Conservation (phyloP, 2,329 filamentous ascomycete species). For the Sclerotinia trifoliorum region DNA sequence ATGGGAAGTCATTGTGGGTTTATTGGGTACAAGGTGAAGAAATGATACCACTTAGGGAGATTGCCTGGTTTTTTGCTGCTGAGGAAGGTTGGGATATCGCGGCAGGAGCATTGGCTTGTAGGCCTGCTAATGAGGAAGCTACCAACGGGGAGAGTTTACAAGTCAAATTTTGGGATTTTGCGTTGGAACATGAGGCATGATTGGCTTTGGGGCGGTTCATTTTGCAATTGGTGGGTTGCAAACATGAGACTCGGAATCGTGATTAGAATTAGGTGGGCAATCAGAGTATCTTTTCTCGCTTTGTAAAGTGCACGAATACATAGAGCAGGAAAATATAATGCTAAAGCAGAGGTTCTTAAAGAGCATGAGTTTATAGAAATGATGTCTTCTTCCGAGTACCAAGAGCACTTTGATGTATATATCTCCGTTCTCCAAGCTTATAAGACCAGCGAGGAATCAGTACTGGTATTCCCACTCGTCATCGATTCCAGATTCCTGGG, state of each 20-base stretch:
- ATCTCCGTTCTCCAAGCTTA: too few species aligned
- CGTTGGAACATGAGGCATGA: background rate
- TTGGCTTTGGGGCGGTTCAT: background rate
- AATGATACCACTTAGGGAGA: slow-evolving; percentile 15
- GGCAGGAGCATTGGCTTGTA: slow-evolving; percentile 10
- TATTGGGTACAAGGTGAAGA: slow-evolving; percentile 15
- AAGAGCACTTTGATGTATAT: background rate
- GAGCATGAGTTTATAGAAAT: background rate
- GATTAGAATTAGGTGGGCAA: background rate
- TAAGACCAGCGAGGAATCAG: background rate
- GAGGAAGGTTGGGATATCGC: slow-evolving; percentile 12
- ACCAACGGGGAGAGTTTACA: background rate
- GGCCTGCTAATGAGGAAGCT: slow-evolving; percentile 10
- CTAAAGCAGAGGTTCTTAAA: background rate
- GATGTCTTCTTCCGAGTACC: rapidly evolving
- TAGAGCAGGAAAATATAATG: background rate
- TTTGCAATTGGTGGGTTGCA: rapidly evolving
- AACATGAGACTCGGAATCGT: rapidly evolving
- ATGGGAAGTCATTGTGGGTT: slow-evolving; percentile 16
- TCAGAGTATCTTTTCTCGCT: too few species aligned
- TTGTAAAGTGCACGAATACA: background rate
- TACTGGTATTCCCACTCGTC: background rate
- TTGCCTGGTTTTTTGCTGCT: slow-evolving; percentile 16
- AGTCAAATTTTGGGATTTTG: slow-evolving; percentile 16
- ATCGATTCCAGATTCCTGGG: background rate